Conservation (phyloP, 1,284 basidiomycete genomes). For the Cryptococcus jaspeensis region DNA sequence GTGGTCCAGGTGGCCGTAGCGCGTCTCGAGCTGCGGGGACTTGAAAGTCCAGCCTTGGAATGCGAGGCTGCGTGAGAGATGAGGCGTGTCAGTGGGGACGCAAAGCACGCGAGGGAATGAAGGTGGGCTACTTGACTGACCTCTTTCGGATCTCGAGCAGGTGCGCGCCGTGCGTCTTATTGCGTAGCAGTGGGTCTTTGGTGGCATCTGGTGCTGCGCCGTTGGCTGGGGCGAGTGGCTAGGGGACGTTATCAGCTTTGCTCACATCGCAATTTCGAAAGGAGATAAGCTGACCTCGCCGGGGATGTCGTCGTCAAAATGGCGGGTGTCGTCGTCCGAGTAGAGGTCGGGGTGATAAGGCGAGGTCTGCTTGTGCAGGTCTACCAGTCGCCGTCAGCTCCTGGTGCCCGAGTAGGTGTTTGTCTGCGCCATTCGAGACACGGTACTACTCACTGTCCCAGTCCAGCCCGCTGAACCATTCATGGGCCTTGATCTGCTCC, state of each 20-base stretch:
- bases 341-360: constrained; percentile 83
- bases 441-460: constrained; percentile 60
- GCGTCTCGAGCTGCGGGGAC: constrained; percentile 19
- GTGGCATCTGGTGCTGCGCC: constrained; percentile 77
- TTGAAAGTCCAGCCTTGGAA: constrained; percentile 49
- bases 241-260: constrained; percentile 20
- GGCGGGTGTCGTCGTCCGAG: constrained; percentile 76
- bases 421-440: neutral
- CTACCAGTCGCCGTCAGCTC: constrained; percentile 13
- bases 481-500: constrained; percentile 82
- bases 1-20: constrained; percentile 19
- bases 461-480: constrained; percentile 83
- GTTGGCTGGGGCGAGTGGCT: constrained; percentile 86
- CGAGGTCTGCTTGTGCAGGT: constrained; percentile 73
- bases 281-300: constrained; percentile 63
- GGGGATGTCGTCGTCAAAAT: constrained; percentile 91
- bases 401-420: neutral
- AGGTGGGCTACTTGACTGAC: too few relatives aligned
- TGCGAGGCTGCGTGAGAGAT: constrained; percentile 27
- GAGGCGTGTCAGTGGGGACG: neutral
- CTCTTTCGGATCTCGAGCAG: constrained; percentile 87
- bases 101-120: too few relatives aligned
- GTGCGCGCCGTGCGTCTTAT: constrained; percentile 78
- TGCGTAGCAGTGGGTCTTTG: constrained; percentile 79
- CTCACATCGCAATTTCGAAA: neutral